Evolutionary conservation across 768 basidiomycete species (phyloP), one percentile per base, ranked within the genome.

Genomic region (Rhodotorula diobovata): DNA sequence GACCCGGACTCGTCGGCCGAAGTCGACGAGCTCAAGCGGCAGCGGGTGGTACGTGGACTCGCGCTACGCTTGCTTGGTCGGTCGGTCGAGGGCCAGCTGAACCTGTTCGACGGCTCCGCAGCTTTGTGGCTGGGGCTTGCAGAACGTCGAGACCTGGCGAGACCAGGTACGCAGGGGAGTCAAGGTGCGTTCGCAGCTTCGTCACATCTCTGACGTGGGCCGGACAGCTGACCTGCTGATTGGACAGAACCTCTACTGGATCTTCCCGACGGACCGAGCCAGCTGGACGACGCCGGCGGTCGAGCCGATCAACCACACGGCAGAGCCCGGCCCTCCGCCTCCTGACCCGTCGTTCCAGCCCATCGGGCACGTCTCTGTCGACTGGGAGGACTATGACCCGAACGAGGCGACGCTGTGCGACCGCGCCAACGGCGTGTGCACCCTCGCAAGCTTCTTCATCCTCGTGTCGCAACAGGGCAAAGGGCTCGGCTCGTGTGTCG

Each of bases 181-280:
- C 20, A 63, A 66, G 50, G 72, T 73, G 34, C 45, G 64, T n/a
- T 30, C 34, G 21, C n/a, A 23, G 30, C 35, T 43, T 20, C 25
- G 46, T 53, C 39, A 15, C 28, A n/a, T 8, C 23, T 51, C 28
- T 2, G 10, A 9, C 10, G 21, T 14, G 0, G n/a, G n/a, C n/a
- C n/a, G n/a, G n/a, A n/a, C n/a, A 10, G 41, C 30, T 20, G 30
- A 28, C 14, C 15, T 6, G 8, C 25, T 16, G 21, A 23, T 18
- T 35, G 21, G 2, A 9, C 66, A 72, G 72, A 63, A 61, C 55
- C 51, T 73, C 4, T 73, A 64, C 55, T 73, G 72, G 72, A 63
- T 73, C 56, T 28, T 50, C 11, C 71, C 71, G 28, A n/a, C 58
- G 0, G 60, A 64, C 23, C 55, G 39, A 25, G 15, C 23, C 15